Evolutionary conservation across 768 basidiomycete species (phyloP).

Genomic region (Mycena alexandri): DNA sequence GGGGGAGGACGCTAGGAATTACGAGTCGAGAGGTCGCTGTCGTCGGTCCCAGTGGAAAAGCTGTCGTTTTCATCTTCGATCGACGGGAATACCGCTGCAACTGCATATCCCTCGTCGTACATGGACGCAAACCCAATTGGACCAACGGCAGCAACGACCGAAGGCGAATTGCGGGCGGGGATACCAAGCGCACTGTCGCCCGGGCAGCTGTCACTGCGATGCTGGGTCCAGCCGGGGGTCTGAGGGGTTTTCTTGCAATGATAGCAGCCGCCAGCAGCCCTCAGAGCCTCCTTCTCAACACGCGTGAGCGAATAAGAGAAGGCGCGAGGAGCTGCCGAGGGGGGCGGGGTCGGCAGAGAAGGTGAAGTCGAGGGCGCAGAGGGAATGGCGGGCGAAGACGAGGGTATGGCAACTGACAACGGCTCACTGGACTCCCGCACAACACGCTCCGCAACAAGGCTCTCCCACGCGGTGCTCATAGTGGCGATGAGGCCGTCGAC

Average conservation of each 20-base stretch:
- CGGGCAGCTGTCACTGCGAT: background rate
- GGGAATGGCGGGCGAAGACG: too few relatives aligned
- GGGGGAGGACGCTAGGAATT: too few relatives aligned
- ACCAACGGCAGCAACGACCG: too few relatives aligned
- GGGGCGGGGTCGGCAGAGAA: background rate
- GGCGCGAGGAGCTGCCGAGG: background rate
- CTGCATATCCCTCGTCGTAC: too few relatives aligned
- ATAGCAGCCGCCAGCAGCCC: background rate
- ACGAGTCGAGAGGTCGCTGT: too few relatives aligned
- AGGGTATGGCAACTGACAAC: background rate
- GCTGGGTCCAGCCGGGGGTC: background rate
- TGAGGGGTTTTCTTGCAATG: background rate
- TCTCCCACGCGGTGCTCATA: slow-evolving; percentile 3
- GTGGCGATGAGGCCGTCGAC: slow-evolving; percentile 1
- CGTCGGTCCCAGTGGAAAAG: too few relatives aligned
- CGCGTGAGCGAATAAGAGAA: too few relatives aligned
- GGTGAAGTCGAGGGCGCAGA: background rate
- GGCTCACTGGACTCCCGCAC: background rate
- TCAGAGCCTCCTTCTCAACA: background rate
- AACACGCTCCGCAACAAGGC: slow-evolving; percentile 2
- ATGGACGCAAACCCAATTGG: too few relatives aligned
- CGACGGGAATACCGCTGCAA: too few relatives aligned
- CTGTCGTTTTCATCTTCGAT: too few relatives aligned
- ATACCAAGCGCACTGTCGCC: background rate
- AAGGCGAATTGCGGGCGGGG: too few relatives aligned